Evolutionary conservation across 257 asterid species (phyloP).

Genomic region (Salvia rosmarinus): DNA sequence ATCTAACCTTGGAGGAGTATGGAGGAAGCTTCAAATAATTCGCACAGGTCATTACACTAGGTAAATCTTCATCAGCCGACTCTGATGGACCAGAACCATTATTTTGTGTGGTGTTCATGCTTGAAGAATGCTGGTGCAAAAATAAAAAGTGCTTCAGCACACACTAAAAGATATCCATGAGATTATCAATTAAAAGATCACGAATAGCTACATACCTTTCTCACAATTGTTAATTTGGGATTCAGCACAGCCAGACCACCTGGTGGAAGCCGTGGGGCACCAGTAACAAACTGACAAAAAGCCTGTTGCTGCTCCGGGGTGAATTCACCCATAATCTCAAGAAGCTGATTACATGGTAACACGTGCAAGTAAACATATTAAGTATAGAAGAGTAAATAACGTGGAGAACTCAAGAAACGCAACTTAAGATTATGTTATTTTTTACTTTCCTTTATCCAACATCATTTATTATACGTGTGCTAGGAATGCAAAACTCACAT

Average conservation of each 20-base stretch:
- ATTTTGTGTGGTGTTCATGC: conserved; percentile 46
- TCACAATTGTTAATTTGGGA: conserved; percentile 96
- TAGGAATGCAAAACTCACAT: conserved; percentile 39
- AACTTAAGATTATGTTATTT: conserved; percentile 3
- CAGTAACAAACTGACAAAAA: conserved; percentile 98
- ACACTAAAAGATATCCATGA: background rate
- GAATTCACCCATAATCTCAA: conserved; percentile 97
- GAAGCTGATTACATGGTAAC: conserved; percentile 55
- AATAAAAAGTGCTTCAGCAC: conserved; percentile 1
- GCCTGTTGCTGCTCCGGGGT: conserved; percentile 92
- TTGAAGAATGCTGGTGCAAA: conserved; percentile 78
- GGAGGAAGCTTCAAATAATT: conserved; percentile 99
- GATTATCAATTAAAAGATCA: background rate
- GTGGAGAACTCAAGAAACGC: conserved; percentile 1
- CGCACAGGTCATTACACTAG: conserved; percentile 99
- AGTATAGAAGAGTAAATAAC: background rate
- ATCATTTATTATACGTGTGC: conserved; percentile 6
- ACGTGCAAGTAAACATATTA: background rate
- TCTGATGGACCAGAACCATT: conserved; percentile 72
- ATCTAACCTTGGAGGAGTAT: conserved; percentile 83
- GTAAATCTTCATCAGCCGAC: conserved; percentile 91
- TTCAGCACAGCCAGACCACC: conserved; percentile 94
- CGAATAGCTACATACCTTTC: conserved; percentile 63
- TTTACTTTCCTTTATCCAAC: background rate
- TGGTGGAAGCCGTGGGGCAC: conserved; percentile 98